These are phyloP conservation scores for Amylostereum areolatum DNA, from an alignment of 1,284 basidiomycete genomes.

Conservation along the genomic window DNA sequence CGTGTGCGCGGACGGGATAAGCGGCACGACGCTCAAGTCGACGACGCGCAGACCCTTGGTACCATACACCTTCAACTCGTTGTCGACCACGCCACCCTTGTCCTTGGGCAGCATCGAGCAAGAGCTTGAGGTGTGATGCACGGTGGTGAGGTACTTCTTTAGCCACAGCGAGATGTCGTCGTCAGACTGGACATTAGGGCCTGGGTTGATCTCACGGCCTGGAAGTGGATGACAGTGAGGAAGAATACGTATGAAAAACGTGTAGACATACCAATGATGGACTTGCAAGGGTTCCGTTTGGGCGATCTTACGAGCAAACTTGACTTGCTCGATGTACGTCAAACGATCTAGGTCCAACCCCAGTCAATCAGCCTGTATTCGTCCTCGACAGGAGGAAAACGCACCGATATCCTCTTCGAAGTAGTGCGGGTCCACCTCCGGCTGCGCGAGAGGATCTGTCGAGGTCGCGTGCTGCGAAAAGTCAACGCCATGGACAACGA, in stretches of 20 bases:
- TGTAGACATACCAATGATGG: no score
- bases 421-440: slow-evolving; percentile 31
- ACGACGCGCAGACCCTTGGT: slow-evolving; percentile 19
- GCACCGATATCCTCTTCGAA: slow-evolving; percentile 31
- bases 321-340: no score
- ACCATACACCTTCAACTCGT: slow-evolving; percentile 30
- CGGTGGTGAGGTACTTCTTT: background rate
- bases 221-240: no score
- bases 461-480: slow-evolving; percentile 20
- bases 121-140: slow-evolving; percentile 12
- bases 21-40: slow-evolving; percentile 11
- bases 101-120: slow-evolving; percentile 45
- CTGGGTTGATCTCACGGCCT: no score
- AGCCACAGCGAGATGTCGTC: background rate
- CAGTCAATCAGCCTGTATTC: background rate
- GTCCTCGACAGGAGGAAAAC: background rate
- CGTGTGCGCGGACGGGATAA: slow-evolving; percentile 2
- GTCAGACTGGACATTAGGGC: no score
- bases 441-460: slow-evolving; percentile 25
- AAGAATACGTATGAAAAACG: no score
- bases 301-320: no score
- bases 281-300: no score
- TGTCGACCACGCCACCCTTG: slow-evolving; percentile 47
- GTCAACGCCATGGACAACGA: background rate
- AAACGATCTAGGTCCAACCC: background rate